Evolutionary conservation across 2,329 filamentous ascomycete genomes (phyloP), one percentile per base, ranked within the genome.

Genomic region (Sporothrix phasma): DNA sequence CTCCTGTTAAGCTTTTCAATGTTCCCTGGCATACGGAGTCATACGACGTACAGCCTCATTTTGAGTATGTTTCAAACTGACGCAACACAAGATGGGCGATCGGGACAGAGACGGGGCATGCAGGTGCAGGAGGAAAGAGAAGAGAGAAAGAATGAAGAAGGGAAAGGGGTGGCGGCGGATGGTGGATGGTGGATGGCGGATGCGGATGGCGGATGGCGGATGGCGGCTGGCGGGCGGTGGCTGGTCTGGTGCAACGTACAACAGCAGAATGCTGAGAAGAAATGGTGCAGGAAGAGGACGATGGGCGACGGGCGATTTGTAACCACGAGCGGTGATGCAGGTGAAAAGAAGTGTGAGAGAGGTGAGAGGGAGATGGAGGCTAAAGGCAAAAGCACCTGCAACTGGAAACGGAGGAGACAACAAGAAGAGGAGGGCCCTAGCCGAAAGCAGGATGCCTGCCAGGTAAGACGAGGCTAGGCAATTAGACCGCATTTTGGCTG

Each of bases 51-150:
- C 34, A n/a, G n/a, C 34, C 45, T 59, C 45, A 59, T 59, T 61
- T 49, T 61, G 59, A 61, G 59, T 49, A 49, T 61, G 59, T 61
- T 61, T 49, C 59, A 49, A 37, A 61, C 59, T 29, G 13, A 49
- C 59, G 43, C 29, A 39, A 49, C 59, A 49, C 59, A 61, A 61
- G 58, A 61, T 39, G 45, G 43, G 29, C 43, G 59, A 61, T 61
- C 59, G 45, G 49, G 59, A 49, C 59, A 61, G 39, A n/a, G 39
- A 59, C 39, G 56, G 56, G 54, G 39, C 24, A 24, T 17, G 10
- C n/a, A 26, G n/a, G n/a, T n/a, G n/a, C n/a, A n/a, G n/a, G n/a
- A n/a, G n/a, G n/a, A n/a, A n/a, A n/a, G n/a, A n/a, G n/a, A n/a
- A n/a, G n/a, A n/a, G n/a, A n/a, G n/a, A n/a, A n/a, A n/a, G n/a